Evolutionary conservation across 495 filamentous ascomycete genomes (phyloP).

Genomic region (Aspergillus hancockii): DNA sequence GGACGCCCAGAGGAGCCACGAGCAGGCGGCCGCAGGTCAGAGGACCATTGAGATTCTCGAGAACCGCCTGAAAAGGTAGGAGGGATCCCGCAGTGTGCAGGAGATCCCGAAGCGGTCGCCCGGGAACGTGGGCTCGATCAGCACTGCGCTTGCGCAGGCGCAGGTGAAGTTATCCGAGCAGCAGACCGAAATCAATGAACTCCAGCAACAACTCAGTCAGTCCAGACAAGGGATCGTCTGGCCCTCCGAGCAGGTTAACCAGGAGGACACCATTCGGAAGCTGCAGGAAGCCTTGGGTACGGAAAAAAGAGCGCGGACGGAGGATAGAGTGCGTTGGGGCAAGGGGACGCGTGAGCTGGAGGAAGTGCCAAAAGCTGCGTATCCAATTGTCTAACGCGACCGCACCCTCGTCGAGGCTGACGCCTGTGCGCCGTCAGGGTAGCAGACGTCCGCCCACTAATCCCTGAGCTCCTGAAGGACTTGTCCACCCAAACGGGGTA

Average conservation of each 20-base stretch:
- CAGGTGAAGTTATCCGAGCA: conserved; percentile 11
- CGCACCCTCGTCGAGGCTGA: background rate
- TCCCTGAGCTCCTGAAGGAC: background rate
- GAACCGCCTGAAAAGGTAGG: conserved; percentile 9
- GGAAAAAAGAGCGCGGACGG: conserved; percentile 12
- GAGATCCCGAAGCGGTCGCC: conserved; percentile 14
- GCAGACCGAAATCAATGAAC: conserved; percentile 7
- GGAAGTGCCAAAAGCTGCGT: conserved; percentile 16
- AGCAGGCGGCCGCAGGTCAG: conserved; percentile 1
- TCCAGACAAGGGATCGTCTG: background rate
- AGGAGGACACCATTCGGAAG: background rate
- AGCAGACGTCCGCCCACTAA: background rate
- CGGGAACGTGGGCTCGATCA: conserved; percentile 7
- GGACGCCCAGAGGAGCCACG: conserved; percentile 15
- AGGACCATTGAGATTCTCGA: conserved; percentile 11
- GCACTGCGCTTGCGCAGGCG: conserved; percentile 15
- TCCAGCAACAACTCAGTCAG: conserved; percentile 8
- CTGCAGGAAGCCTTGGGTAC: conserved; percentile 12
- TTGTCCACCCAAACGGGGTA: background rate
- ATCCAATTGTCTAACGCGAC: conserved; percentile 17
- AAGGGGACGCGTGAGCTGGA: conserved; percentile 16
- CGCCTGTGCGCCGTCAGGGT: background rate
- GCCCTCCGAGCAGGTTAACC: background rate
- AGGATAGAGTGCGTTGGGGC: conserved; percentile 15
- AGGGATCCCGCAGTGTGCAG: conserved; percentile 7